Base-by-base conservation (phyloP, 805 yeast genomes). In the Wickerhamiella qilinensis region DNA sequence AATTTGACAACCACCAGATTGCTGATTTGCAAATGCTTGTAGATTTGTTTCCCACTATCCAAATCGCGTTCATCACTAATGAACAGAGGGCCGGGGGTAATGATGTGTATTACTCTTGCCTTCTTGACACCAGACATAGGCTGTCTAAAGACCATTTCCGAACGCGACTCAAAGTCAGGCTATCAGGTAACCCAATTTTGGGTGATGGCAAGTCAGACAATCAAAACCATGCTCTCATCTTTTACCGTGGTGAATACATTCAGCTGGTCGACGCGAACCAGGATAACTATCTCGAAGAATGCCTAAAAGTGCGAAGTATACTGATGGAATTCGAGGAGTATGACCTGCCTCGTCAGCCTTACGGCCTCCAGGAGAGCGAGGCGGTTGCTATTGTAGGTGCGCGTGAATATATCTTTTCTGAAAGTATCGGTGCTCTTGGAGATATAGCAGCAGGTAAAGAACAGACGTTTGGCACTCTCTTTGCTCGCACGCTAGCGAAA, bases 391-490 rank as follows among this genome's bases (percentile, higher is more conserved):
- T 81, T 42, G 69, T 81, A 46, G 93, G 93, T 37, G 81, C 91
- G 1, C 65, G 93, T 51, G 93, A 80, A 57, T 80, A 80, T 52
- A 77, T 80, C 39, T 80, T 80, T 58, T 78, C 88, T 8, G 91
- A 81, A 54, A 81, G 80, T 53, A 68, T 77, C 43, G 93, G 93
- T 35, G 72, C 81, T 38, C 63, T 81, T 36, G 93, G 91, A 38
- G 93, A 81, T 58, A 75, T 81, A 47, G 88, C 91, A 17, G 93
- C 93, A 12, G 88, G 88, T 35, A 81, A 81, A 53, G 93, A 81
- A 57, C 91, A 81, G 55, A 81, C 91, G 8, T 81, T 81, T 59
- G 91, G 93, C 39, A 81, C 93, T 0, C 65, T 81, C 41, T 80
- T 79, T 58, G 83, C 91, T 0, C 70, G 93, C 55, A 79, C 91